Base-by-base conservation (phyloP, 2,329 filamentous ascomycete genomes). In the Lachnellula suecica region DNA sequence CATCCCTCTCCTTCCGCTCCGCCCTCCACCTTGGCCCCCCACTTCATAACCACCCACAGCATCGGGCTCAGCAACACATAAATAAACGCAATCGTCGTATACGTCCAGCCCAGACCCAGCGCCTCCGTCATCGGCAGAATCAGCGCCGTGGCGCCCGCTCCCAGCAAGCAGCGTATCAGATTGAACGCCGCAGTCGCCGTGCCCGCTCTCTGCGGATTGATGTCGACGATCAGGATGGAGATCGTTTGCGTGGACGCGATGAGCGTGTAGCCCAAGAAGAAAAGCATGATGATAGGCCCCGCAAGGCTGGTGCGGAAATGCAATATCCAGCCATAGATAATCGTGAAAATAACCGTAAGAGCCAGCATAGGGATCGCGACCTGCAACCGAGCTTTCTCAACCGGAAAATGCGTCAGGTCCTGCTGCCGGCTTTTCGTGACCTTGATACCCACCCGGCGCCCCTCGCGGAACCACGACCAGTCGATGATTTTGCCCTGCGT, bases 391-490 rank as follows among this genome's bases (percentile, higher is more conserved):
- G 73, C 79, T 2, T 70, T 68, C 60, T 83, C 79, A 9, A 83
- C 75, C 1, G 79, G 78, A 31, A 82, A 81, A 0, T 67, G 56
- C 0, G 68, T 59, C 11, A 82, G 66, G 54, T 81, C 75, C 27
- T 73, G 71, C 57, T 78, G 78, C 9, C 79, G 77, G 44, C 73
- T 78, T 58, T 75, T 76, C 50, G 77, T 77, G 49, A 85, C 74
- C 0, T 73, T 63, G 9, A 87, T 69, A 9, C 79, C 79, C 0
- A 81, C 66, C 4, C 69, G 72, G 9, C 68, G 65, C 11, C 85
- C 84, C 52, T 86, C 77, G 1, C 85, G 79, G 1, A 78, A 75
- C 65, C 84, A 91, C 66, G 88, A 89, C 70, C 78, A 78, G 66
- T 90, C 87, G 37, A 89, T 76, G 1, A 82, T 56, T 1, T 74